Percentiles rank a stretch among this genome's conserved stretches.
These are phyloP conservation scores for Fusarium transvaalense DNA, from an alignment of 2,329 filamentous ascomycete genomes.

Conservation along the genomic window DNA sequence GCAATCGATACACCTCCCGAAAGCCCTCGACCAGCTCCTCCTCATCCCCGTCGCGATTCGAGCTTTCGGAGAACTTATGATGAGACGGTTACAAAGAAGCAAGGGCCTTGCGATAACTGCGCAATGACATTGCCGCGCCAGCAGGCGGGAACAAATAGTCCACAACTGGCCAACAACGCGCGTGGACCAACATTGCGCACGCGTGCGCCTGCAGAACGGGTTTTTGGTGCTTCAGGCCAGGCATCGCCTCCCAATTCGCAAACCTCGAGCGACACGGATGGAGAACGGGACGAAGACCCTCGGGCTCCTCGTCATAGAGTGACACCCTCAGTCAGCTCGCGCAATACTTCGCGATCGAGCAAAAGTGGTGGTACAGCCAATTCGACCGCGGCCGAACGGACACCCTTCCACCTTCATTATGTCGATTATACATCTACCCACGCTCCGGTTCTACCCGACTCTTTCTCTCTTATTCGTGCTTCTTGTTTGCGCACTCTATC, in stretches of 20 bases:
- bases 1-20: conserved; percentile 69
- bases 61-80: conserved; percentile 74
- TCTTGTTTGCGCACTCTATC: conserved; percentile 76
- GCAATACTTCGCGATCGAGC: conserved; percentile 66
- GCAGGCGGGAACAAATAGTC: conserved; percentile 44
- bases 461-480: conserved; percentile 75
- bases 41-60: conserved; percentile 64
- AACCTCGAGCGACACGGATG: conserved; percentile 65
- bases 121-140: conserved; percentile 71
- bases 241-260: conserved; percentile 66
- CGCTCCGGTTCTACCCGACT: conserved; percentile 70
- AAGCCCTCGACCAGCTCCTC: conserved; percentile 62
- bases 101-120: conserved; percentile 76
- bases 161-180: conserved; percentile 53
- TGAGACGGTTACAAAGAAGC: conserved; percentile 72
- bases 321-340: conserved; percentile 59
- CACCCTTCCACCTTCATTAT: conserved; percentile 71
- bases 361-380: conserved; percentile 59
- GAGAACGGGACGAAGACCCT: conserved; percentile 60
- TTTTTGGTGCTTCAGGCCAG: conserved; percentile 63
- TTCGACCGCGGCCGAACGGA: conserved; percentile 61
- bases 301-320: conserved; percentile 57
- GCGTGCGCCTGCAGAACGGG: conserved; percentile 69
- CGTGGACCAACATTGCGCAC: conserved; percentile 71
- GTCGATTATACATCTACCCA: conserved; percentile 77